Evolutionary conservation across 306 rosid species (phyloP).

Genomic region (Acacia confusa): DNA sequence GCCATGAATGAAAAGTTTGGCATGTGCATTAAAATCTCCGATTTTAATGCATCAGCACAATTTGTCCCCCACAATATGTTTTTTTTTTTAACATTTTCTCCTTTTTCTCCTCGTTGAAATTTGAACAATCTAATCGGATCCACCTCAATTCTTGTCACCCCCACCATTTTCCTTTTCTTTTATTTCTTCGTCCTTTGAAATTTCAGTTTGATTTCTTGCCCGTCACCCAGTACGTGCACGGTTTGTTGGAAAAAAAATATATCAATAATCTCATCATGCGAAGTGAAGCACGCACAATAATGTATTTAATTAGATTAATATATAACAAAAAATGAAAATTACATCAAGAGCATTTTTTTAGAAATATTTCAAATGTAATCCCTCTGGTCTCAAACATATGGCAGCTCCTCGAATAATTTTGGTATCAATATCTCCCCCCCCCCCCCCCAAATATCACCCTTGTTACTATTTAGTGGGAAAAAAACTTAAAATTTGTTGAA

Average conservation of each 20-base stretch:
- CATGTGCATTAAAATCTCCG: not conserved
- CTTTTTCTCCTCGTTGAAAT: not conserved
- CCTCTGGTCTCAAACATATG: no score
- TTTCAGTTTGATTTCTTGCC: not conserved
- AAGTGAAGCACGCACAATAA: not conserved
- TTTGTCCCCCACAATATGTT: not conserved
- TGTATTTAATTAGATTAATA: not conserved
- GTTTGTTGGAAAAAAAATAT: not conserved
- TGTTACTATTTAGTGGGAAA: no score
- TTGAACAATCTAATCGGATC: not conserved
- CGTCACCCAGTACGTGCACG: not conserved
- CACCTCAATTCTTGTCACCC: conserved; percentile 20
- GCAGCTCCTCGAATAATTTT: no score
- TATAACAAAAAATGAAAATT: no score
- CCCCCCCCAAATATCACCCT: no score
- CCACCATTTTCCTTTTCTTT: not conserved
- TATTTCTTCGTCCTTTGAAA: not conserved
- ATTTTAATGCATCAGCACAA: not conserved
- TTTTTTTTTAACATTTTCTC: not conserved
- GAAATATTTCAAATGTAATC: no score
- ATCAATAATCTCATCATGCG: not conserved
- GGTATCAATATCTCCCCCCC: no score
- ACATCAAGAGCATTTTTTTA: not conserved
- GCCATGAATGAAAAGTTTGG: not conserved
- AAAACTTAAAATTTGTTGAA: no score